A percentile compares a stretch with the other conserved stretches of the same genome.
These are phyloP conservation scores for Colletotrichum chlorophyti DNA, from an alignment of 2,329 filamentous ascomycete genomes.

Conservation along the genomic window DNA sequence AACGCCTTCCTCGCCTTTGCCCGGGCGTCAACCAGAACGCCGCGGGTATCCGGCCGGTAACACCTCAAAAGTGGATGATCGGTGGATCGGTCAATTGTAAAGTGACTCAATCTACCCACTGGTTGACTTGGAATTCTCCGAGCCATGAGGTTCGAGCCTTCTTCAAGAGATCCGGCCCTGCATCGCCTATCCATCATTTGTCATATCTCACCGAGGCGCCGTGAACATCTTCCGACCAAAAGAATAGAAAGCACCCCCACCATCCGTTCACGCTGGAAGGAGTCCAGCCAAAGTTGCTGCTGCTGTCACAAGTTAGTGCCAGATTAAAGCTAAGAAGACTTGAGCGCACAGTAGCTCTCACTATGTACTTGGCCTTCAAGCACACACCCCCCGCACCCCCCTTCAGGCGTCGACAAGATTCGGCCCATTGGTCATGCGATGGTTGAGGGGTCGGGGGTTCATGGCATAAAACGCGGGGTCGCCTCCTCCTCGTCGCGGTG, in stretches of 20 bases:
- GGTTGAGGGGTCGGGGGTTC: conserved; percentile 14
- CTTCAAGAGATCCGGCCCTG: too few species aligned
- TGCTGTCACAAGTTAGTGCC: conserved; percentile 20
- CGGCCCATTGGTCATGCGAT: conserved; percentile 24
- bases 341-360: conserved; percentile 14
- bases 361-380: conserved; percentile 13
- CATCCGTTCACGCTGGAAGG: background rate
- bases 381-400: background rate
- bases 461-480: conserved; percentile 27
- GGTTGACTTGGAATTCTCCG: too few species aligned
- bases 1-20: background rate
- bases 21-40: background rate
- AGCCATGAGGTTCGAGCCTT: too few species aligned
- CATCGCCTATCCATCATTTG: conserved; percentile 4
- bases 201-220: background rate
- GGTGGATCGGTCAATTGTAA: too few species aligned
- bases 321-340: conserved; percentile 1
- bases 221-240: background rate
- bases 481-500: conserved; percentile 1
- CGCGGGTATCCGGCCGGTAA: too few species aligned
- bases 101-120: too few species aligned
- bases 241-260: too few species aligned
- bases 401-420: conserved; percentile 19
- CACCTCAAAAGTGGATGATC: too few species aligned
- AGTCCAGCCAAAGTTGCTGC: conserved; percentile 11